phyloP scores from a whole-genome alignment of 805 yeast species.

The Wickerhamomyces alni region DNA sequence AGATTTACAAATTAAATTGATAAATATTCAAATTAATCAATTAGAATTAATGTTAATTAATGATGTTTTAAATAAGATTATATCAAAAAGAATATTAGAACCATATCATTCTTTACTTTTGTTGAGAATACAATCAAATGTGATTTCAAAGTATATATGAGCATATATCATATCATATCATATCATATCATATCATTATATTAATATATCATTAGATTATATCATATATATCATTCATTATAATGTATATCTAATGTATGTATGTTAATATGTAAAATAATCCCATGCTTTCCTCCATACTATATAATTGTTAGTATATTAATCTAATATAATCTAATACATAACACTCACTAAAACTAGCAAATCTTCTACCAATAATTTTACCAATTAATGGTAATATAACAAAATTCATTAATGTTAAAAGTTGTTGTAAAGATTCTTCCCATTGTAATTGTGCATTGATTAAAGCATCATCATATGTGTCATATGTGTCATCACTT shows the following conservation, averaged over 20 bases:
- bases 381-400: slow-evolving; percentile 64
- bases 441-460: slow-evolving; percentile 72
- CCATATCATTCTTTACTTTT: slow-evolving; percentile 17
- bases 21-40: slow-evolving; percentile 9
- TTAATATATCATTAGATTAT: too few species aligned
- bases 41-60: too few species aligned
- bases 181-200: too few species aligned
- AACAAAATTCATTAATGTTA: slow-evolving; percentile 51
- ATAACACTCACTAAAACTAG: slow-evolving; percentile 25
- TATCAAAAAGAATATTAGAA: slow-evolving; percentile 12
- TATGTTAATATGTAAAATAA: slow-evolving; percentile 9
- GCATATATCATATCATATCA: too few species aligned
- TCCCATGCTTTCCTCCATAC: slow-evolving; percentile 21
- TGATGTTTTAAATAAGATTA: slow-evolving; percentile 16
- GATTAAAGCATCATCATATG: slow-evolving; percentile 19
- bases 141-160: too few species aligned
- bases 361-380: slow-evolving; percentile 56
- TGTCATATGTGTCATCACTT: slow-evolving; percentile 14
- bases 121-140: slow-evolving; percentile 4
- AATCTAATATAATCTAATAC: too few species aligned
- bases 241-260: too few species aligned
- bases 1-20: slow-evolving; percentile 1
- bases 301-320: slow-evolving; percentile 6
- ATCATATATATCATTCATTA: not conserved
- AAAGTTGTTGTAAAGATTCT: slow-evolving; percentile 54